Evolutionary conservation across 2,329 filamentous ascomycete genomes (phyloP), one percentile per base, ranked within the genome.

Genomic region (Amauroascus niger): DNA sequence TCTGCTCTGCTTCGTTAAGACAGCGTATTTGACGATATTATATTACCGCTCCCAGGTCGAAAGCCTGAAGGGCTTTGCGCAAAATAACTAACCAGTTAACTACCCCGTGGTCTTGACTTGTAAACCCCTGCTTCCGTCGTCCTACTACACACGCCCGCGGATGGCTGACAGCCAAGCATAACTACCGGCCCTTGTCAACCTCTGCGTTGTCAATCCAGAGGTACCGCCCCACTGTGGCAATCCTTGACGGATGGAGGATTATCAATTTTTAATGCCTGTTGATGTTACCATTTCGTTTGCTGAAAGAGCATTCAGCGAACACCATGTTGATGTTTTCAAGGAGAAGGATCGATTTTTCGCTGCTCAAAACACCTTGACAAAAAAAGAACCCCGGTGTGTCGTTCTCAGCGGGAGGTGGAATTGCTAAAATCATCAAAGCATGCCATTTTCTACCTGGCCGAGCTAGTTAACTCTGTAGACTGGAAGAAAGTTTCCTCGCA

Each of bases 181-280:
- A n/a, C 5, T 9, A 28, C 20, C 22, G 20, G 20, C 33, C 40
- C 39, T 46, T 37, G 41, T 37, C 32, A n/a, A 45, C 16, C 40
- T 52, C 40, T 52, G 50, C 41, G 50, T 52, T 52, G 50, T 52
- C 50, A 52, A 52, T 46, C 33, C 41, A 32, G 28, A 50, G n/a
- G 28, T 16, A 22, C 48, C 37, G 16, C 39, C 48, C 48, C 35
- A 24, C 48, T 11, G 16, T 41, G 35, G 18, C 22, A 50, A 41
- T 30, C 35, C 37, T 50, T n/a, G 35, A 3, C n/a, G 20, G 20
- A 39, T 49, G 44, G 28, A 22, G 44, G 22, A 16, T 18, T 33
- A 32, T 28, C 32, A 28, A n/a, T n/a, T 39, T 16, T 14, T 32
- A 26, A 50, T 50, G 48, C 48, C 48, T 43, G 48, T 39, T 24